phyloP scores from a whole-genome alignment of 192 early-diverging fungal genomes.

The Allomyces javanicus region DNA sequence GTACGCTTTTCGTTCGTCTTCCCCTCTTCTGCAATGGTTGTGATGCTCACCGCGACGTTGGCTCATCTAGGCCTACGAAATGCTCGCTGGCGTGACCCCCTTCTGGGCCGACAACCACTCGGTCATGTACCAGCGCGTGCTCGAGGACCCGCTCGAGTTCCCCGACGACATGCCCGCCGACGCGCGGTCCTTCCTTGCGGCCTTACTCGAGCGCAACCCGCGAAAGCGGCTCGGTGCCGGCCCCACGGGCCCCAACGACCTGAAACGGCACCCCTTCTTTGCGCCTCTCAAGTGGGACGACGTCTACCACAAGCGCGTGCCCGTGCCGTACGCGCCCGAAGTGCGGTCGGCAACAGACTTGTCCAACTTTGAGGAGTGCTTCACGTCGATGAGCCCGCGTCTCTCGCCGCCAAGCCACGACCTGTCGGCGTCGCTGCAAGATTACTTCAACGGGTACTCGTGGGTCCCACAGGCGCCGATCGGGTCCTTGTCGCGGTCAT shows the following conservation, averaged over 20 bases:
- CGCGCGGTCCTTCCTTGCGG: constrained; percentile 21
- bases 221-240: constrained; percentile 41
- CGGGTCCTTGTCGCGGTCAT: not conserved
- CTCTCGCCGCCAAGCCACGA: not conserved
- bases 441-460: not conserved
- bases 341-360: constrained; percentile 7
- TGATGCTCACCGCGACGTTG: not conserved
- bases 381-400: not conserved
- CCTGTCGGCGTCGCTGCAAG: not conserved
- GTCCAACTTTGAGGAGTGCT: not conserved
- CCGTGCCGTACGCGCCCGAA: constrained; percentile 47
- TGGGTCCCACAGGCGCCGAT: not conserved
- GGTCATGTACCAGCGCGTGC: constrained; percentile 34
- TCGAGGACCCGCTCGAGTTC: constrained; percentile 29
- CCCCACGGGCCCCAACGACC: constrained; percentile 30
- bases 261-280: constrained; percentile 61
- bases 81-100: constrained; percentile 15
- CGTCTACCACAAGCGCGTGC: constrained; percentile 30
- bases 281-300: constrained; percentile 48
- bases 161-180: constrained; percentile 20
- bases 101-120: constrained; percentile 36
- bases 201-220: constrained; percentile 22
- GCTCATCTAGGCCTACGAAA: not conserved
- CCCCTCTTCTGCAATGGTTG: not conserved
- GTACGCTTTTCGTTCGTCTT: not conserved